Percentiles rank a stretch among this genome's conserved stretches.
Conservation (phyloP, 1,284 basidiomycete genomes). For the Stygiomarasmius scandens region DNA sequence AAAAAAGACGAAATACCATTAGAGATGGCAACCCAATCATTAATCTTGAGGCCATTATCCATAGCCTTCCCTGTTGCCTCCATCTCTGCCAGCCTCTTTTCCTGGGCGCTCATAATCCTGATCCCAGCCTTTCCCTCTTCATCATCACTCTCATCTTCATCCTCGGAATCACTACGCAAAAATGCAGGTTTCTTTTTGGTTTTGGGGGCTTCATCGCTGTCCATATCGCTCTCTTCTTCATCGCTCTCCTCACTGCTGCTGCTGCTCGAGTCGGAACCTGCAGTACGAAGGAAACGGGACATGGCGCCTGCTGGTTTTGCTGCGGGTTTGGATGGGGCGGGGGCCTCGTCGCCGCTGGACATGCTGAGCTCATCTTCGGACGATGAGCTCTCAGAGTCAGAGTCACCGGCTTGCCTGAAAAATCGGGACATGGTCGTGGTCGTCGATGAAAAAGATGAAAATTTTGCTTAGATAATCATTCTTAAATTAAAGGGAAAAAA, state of each 20-base stretch:
- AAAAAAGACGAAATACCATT: slow-evolving; percentile 55
- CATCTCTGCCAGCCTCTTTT: slow-evolving; percentile 88
- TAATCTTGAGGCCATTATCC: slow-evolving; percentile 95
- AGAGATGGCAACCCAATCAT: slow-evolving; percentile 94
- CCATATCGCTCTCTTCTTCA: slow-evolving; percentile 51
- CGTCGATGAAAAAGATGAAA: no score
- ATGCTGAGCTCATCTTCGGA: slow-evolving; percentile 86
- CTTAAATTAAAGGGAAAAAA: no score
- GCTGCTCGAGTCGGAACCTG: slow-evolving; percentile 21
- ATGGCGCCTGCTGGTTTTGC: slow-evolving; percentile 71
- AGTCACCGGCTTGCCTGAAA: slow-evolving; percentile 83
- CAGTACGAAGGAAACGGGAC: slow-evolving; percentile 46
- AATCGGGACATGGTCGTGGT: slow-evolving; percentile 83
- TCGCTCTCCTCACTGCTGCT: slow-evolving; percentile 36
- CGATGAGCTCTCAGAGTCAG: slow-evolving; percentile 76
- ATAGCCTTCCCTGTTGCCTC: slow-evolving; percentile 87
- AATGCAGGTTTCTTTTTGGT: slow-evolving; percentile 21
- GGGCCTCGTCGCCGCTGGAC: slow-evolving; percentile 67
- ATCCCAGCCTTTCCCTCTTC: slow-evolving; percentile 72
- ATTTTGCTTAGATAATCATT: neutral
- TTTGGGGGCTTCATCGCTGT: slow-evolving; percentile 47
- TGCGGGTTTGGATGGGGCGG: slow-evolving; percentile 52
- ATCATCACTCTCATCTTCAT: slow-evolving; percentile 72
- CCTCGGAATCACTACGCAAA: slow-evolving; percentile 53
- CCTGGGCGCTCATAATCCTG: slow-evolving; percentile 78